These are phyloP conservation scores for Botrytis paeoniae DNA, from an alignment of 2,329 filamentous ascomycete genomes.

Conservation along the genomic window DNA sequence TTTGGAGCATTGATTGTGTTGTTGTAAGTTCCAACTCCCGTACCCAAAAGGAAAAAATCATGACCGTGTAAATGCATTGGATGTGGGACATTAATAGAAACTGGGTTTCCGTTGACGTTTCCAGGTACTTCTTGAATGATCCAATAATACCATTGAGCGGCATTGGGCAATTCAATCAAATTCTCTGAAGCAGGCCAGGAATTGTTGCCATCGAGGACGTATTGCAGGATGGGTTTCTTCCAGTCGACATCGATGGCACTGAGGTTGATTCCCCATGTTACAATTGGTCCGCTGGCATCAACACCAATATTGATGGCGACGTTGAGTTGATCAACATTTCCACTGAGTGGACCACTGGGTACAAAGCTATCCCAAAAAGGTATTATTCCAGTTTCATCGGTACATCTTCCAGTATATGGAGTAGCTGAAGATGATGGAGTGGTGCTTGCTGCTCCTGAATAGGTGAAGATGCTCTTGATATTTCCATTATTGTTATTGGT, in stretches of 20 bases:
- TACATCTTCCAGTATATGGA: constrained; percentile 17
- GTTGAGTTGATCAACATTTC: constrained; percentile 4
- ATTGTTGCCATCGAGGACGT: constrained; percentile 33
- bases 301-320: constrained; percentile 19
- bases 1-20: constrained; percentile 1
- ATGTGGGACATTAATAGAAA: constrained; percentile 34
- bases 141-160: constrained; percentile 24
- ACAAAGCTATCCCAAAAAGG: constrained; percentile 20
- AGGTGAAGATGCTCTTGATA: constrained; percentile 21
- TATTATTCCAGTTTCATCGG: constrained; percentile 17
- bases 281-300: constrained; percentile 16
- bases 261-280: constrained; percentile 21
- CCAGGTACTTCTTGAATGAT: constrained; percentile 22
- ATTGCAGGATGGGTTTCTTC: constrained; percentile 43
- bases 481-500: constrained; percentile 18
- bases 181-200: constrained; percentile 23
- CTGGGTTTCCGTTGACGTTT: neutral
- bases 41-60: constrained; percentile 43
- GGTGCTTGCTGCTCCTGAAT: constrained; percentile 16
- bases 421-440: constrained; percentile 18
- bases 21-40: constrained; percentile 24
- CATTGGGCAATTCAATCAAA: constrained; percentile 22
- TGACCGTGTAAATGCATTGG: constrained; percentile 47
- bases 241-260: constrained; percentile 41
- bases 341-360: constrained; percentile 6